Evolutionary conservation across 2,329 filamentous ascomycete genomes (phyloP).

Genomic region (Fusarium irregulare): DNA sequence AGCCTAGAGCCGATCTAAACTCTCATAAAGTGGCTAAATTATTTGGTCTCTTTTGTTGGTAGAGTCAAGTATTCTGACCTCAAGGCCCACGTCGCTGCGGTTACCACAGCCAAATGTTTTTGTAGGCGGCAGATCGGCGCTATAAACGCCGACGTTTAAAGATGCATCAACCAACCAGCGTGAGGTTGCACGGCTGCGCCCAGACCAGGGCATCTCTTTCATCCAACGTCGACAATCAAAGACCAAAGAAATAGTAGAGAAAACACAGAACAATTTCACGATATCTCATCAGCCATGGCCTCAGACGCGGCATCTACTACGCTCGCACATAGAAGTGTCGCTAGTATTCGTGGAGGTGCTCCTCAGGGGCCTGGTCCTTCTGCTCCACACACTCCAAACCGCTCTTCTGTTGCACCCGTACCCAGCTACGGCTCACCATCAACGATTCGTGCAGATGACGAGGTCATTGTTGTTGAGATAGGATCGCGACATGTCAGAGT

Average conservation of each 20-base stretch:
- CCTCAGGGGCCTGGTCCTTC: constrained; percentile 51
- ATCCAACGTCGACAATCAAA: constrained; percentile 16
- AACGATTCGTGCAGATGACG: constrained; percentile 80
- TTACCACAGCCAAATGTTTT: constrained; percentile 46
- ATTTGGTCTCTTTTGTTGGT: not conserved
- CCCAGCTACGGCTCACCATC: constrained; percentile 69
- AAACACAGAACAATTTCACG: not conserved
- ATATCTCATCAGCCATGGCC: constrained; percentile 53
- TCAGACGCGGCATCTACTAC: constrained; percentile 56
- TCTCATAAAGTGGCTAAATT: not conserved
- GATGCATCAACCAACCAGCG: constrained; percentile 40
- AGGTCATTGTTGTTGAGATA: constrained; percentile 84
- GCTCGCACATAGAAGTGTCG: constrained; percentile 68
- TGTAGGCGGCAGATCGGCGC: constrained; percentile 48
- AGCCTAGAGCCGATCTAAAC: not conserved
- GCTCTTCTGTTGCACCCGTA: constrained; percentile 63
- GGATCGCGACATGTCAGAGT: constrained; percentile 82
- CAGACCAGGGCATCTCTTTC: constrained; percentile 31
- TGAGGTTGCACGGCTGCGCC: constrained; percentile 28
- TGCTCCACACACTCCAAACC: constrained; percentile 71
- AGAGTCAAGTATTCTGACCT: not conserved
- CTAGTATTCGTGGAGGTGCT: constrained; percentile 64
- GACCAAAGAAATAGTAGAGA: not conserved
- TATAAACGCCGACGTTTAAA: constrained; percentile 39
- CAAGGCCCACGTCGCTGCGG: constrained; percentile 48